Evolutionary conservation across 306 rosid species (phyloP).

Genomic region (Acacia melanoxylon): DNA sequence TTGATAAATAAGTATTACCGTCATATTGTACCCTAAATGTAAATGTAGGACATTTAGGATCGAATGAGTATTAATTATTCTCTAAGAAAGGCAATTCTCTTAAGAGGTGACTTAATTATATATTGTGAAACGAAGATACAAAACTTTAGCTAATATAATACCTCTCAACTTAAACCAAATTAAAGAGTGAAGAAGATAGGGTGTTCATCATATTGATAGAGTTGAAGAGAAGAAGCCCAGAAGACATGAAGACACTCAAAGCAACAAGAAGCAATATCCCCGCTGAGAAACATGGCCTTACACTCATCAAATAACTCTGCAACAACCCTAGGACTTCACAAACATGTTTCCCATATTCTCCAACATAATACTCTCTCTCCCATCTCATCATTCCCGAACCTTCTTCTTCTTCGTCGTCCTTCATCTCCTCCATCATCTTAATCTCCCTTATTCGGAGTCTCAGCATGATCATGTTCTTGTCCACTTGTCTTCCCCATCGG

Average conservation of each 20-base stretch:
- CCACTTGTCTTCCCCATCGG: conserved; percentile 29
- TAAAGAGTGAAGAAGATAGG: neutral
- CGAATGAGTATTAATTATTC: too few species aligned
- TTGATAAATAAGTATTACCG: too few species aligned
- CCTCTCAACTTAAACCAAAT: neutral
- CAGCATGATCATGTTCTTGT: conserved; percentile 38
- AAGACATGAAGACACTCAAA: neutral
- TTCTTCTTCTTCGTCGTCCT: neutral
- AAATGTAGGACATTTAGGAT: too few species aligned
- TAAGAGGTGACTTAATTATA: too few species aligned
- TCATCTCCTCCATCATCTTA: conserved; percentile 27
- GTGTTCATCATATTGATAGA: conserved; percentile 7
- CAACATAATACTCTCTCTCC: conserved; percentile 27
- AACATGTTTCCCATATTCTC: conserved; percentile 22
- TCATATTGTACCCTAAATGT: too few species aligned
- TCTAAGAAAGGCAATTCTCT: too few species aligned
- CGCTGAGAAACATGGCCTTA: conserved; percentile 30
- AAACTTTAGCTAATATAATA: neutral
- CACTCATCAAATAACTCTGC: conserved; percentile 26
- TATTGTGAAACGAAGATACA: too few species aligned
- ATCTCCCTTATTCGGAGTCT: conserved; percentile 35
- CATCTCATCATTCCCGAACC: conserved; percentile 22
- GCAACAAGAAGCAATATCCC: conserved; percentile 21
- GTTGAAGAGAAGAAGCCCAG: conserved; percentile 11
- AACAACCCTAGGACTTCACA: conserved; percentile 33